Conservation (phyloP, 371 early-diverging fungal genomes). For the Chytridium lagenaria region DNA sequence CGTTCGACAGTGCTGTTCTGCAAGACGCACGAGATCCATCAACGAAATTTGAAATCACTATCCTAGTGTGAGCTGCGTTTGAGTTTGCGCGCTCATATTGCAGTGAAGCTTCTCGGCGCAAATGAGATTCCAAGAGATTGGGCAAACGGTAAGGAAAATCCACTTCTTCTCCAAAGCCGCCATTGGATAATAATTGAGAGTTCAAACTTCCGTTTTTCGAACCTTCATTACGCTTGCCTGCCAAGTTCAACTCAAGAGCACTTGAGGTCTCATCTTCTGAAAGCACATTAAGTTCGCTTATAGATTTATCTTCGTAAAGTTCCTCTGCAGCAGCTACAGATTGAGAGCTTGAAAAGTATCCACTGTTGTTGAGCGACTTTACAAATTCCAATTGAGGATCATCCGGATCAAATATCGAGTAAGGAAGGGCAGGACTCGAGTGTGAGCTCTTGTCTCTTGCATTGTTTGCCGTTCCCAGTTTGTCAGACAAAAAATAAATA, state of each 20-base stretch:
- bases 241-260: too few relatives aligned
- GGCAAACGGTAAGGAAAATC: slow-evolving; percentile 12
- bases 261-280: not conserved
- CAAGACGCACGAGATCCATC: not conserved
- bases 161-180: not conserved
- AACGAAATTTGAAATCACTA: slow-evolving; percentile 27
- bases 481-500: too few relatives aligned
- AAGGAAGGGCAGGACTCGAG: too few relatives aligned
- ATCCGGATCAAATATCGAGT: too few relatives aligned
- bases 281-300: not conserved
- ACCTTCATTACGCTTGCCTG: too few relatives aligned
- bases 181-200: not conserved
- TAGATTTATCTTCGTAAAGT: not conserved
- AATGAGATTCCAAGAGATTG: slow-evolving; percentile 23
- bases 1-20: not conserved
- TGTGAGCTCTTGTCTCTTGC: too few relatives aligned
- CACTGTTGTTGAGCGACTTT: not conserved
- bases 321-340: not conserved
- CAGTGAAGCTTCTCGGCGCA: slow-evolving; percentile 21
- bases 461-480: too few relatives aligned
- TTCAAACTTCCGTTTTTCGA: not conserved
- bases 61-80: slow-evolving; percentile 22
- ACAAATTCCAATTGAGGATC: too few relatives aligned
- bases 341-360: not conserved
- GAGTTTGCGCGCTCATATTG: slow-evolving; percentile 25